phyloP scores from a whole-genome alignment of 345 rosid species.

The Iberis pinnata region DNA sequence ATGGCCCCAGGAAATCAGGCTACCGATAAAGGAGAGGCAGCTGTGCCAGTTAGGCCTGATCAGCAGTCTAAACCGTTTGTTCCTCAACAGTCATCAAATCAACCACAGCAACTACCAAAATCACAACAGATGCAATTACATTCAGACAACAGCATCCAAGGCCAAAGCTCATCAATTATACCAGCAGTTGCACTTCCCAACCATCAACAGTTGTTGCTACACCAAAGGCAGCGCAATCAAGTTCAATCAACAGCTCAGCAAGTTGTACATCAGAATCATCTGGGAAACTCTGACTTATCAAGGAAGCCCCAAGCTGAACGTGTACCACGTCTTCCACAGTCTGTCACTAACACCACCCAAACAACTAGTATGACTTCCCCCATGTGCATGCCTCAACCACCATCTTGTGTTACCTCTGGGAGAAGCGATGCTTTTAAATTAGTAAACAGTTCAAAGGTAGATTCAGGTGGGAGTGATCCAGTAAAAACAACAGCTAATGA shows the following conservation, averaged over 20 bases:
- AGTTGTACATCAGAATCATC: conserved; percentile 43
- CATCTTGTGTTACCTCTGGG: conserved; percentile 34
- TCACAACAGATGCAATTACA: conserved; percentile 50
- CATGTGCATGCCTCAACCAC: conserved; percentile 29
- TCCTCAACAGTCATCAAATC: conserved; percentile 42
- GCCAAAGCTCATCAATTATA: conserved; percentile 42
- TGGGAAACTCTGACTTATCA: conserved; percentile 20
- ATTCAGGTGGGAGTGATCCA: conserved; percentile 41
- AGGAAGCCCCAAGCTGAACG: conserved; percentile 47
- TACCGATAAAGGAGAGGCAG: conserved; percentile 52
- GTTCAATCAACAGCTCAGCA: conserved; percentile 45
- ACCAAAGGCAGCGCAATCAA: conserved; percentile 51
- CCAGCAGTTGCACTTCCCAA: conserved; percentile 30
- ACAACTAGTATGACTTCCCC: conserved; percentile 28
- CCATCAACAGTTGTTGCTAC: conserved; percentile 36
- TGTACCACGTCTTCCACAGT: conserved; percentile 38
- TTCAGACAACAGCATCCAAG: conserved; percentile 53
- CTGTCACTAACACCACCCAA: conserved; percentile 32
- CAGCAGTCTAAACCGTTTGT: conserved; percentile 53
- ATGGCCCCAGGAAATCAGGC: conserved; percentile 35
- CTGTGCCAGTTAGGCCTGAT: conserved; percentile 48
- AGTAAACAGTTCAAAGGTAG: conserved; percentile 29
- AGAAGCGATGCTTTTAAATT: conserved; percentile 34
- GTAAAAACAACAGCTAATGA: conserved; percentile 35
- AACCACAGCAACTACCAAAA: conserved; percentile 48